A percentile compares a stretch with the other conserved stretches of the same genome.
These are phyloP conservation scores for Cladosporium halotolerans DNA, from an alignment of 2,329 filamentous ascomycete species.

Conservation along the genomic window DNA sequence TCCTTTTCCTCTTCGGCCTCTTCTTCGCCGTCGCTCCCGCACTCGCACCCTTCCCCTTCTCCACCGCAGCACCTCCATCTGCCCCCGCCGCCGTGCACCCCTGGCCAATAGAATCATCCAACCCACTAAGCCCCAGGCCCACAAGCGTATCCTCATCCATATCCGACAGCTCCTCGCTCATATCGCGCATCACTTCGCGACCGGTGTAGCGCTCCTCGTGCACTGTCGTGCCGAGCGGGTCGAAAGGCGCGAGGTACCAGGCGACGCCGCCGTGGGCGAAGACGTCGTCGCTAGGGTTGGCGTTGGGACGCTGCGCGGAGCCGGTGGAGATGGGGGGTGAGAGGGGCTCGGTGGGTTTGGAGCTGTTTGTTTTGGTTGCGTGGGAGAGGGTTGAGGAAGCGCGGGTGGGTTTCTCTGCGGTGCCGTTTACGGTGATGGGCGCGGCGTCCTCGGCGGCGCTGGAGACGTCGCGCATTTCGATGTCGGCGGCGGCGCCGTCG, in stretches of 20 bases:
- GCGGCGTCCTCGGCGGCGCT: slow-evolving; percentile 22
- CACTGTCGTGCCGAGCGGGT: slow-evolving; percentile 73
- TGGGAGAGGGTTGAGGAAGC: slow-evolving; percentile 15
- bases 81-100: slow-evolving; percentile 1
- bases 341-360: slow-evolving; percentile 27
- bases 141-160: slow-evolving; percentile 86
- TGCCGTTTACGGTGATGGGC: slow-evolving; percentile 17
- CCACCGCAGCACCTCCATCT: background rate
- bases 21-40: slow-evolving; percentile 3
- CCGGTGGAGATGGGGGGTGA: slow-evolving; percentile 34
- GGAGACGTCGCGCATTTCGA: slow-evolving; percentile 21
- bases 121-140: slow-evolving; percentile 36
- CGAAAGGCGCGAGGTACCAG: slow-evolving; percentile 81
- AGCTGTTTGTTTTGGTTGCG: slow-evolving; percentile 14
- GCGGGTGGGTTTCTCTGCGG: slow-evolving; percentile 14
- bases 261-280: slow-evolving; percentile 67
- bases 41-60: background rate
- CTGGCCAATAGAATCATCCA: slow-evolving; percentile 6
- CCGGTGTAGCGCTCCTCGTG: slow-evolving; percentile 69
- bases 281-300: slow-evolving; percentile 21
- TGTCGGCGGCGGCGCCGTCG: slow-evolving; percentile 19
- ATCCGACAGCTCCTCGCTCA: slow-evolving; percentile 78
- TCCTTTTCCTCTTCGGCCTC: slow-evolving; percentile 6
- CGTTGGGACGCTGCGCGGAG: slow-evolving; percentile 35
- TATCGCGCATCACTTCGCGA: slow-evolving; percentile 61